These are phyloP conservation scores for Termitomyces sp. DNA, from an alignment of 768 basidiomycete genomes.

Conservation along the genomic window DNA sequence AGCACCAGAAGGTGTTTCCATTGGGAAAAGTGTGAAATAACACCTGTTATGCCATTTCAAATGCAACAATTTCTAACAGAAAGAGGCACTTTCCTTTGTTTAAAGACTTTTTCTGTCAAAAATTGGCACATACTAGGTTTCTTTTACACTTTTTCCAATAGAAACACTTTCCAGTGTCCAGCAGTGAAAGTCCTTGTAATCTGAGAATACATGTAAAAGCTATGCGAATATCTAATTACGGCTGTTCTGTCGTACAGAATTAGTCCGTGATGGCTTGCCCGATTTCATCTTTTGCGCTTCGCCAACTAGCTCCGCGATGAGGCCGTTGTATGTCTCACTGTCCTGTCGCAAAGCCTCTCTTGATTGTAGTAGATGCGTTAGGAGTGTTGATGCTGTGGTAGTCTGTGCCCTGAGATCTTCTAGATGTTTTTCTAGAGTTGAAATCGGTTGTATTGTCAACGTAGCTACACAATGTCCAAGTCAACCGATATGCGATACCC, in stretches of 20 bases:
- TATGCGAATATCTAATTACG: slow-evolving; percentile 19
- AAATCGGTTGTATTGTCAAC: slow-evolving; percentile 64
- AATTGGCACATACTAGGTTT: too few species aligned
- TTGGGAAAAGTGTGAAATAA: too few species aligned
- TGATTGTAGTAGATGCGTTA: slow-evolving; percentile 79
- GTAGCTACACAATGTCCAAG: slow-evolving; percentile 43
- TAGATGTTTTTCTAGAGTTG: slow-evolving; percentile 60
- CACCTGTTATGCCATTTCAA: too few species aligned
- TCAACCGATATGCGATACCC: neutral
- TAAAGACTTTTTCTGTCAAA: too few species aligned
- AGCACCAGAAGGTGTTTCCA: too few species aligned
- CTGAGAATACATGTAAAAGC: slow-evolving; percentile 8
- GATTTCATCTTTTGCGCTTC: slow-evolving; percentile 85
- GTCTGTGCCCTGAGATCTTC: slow-evolving; percentile 68
- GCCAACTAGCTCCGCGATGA: slow-evolving; percentile 89
- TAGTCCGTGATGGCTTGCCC: slow-evolving; percentile 45
- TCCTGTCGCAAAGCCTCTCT: slow-evolving; percentile 82
- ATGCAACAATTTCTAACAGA: too few species aligned
- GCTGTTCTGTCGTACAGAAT: slow-evolving; percentile 37
- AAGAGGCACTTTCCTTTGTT: too few species aligned
- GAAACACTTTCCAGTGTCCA: too few species aligned
- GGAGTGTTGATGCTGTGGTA: slow-evolving; percentile 63
- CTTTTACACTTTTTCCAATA: too few species aligned
- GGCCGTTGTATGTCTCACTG: slow-evolving; percentile 82
- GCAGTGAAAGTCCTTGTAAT: too few species aligned